Evolutionary conservation across 495 filamentous ascomycete species (phyloP), one percentile per base, ranked within the genome.

Genomic region (Xylaria palmicola): DNA sequence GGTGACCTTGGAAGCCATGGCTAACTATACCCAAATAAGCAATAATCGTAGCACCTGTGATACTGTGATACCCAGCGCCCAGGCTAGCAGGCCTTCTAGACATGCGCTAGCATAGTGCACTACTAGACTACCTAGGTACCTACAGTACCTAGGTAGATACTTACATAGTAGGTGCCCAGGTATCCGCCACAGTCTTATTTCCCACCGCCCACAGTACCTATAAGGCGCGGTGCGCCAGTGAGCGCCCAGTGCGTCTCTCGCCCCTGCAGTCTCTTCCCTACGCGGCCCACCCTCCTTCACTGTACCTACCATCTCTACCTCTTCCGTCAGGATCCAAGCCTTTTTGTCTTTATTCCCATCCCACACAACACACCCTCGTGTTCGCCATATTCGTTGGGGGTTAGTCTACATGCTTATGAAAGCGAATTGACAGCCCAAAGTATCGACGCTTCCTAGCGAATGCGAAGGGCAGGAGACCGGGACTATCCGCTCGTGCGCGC

Each of bases 231-330:
- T 48, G 29, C 45, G 13, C 45, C 53, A 44, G 39, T 22, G 26
- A 44, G 50, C 19, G 17, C 37, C 53, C 37, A 56, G 53, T 44
- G 39, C 26, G 53, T 8, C 22, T 13, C 37, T 45, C 34, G 41
- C 54, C 54, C 54, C 54, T 57, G 54, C 54, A 57, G 54, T 57
- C 54, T 57, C 54, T 57, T 57, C 41, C 54, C 29, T 51, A 51
- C 48, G 48, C 48, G 48, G 54, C 41, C 54, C 54, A 47, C 54
- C 54, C 37, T n/a, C 36, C 53, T 30, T 56, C 40, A 20, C 39
- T 26, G 40, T 56, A 43, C 27, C 19, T 52, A 29, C 57, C 26
- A 49, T 52, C 47, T 51, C 44, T 50, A 43, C 45, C 56, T 15
- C 45, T 47, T 51, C 41, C 45, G 45, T 44, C 37, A 44, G 19